Conservation (phyloP, 768 basidiomycete species). For the Hypholoma fasciculare region DNA sequence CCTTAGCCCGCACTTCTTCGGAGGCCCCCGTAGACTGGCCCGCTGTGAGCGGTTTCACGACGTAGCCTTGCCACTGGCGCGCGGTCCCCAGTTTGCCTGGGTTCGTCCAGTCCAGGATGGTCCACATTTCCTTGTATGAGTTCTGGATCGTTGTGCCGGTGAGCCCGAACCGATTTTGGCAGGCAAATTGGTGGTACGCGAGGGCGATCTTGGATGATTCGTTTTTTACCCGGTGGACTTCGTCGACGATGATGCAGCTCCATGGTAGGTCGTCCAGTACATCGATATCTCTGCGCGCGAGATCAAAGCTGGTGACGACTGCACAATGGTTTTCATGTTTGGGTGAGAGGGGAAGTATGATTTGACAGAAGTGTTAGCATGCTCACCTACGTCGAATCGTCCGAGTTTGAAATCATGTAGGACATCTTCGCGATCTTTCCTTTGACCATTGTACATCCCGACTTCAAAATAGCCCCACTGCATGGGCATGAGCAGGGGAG, state of each 20-base stretch:
- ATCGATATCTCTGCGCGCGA: slow-evolving; percentile 71
- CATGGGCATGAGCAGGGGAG: background rate
- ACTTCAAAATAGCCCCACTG: slow-evolving; percentile 97
- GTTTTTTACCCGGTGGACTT: slow-evolving; percentile 91
- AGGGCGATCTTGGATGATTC: slow-evolving; percentile 59
- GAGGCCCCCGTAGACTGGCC: slow-evolving; percentile 71
- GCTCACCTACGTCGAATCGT: slow-evolving; percentile 79
- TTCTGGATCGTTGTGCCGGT: slow-evolving; percentile 87
- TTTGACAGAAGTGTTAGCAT: background rate
- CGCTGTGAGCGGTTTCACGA: slow-evolving; percentile 63
- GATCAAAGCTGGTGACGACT: slow-evolving; percentile 86
- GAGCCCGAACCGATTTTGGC: slow-evolving; percentile 75
- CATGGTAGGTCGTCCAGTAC: slow-evolving; percentile 66
- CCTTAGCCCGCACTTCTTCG: slow-evolving; percentile 58
- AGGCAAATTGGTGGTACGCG: slow-evolving; percentile 73
- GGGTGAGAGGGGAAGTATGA: background rate
- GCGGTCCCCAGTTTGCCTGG: slow-evolving; percentile 73
- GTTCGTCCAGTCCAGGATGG: slow-evolving; percentile 90
- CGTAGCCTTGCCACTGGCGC: slow-evolving; percentile 75
- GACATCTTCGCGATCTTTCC: slow-evolving; percentile 52
- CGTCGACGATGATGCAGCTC: slow-evolving; percentile 82
- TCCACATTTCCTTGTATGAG: slow-evolving; percentile 88
- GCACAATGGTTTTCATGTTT: background rate
- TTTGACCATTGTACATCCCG: slow-evolving; percentile 61
- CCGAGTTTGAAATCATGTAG: slow-evolving; percentile 78